Base-by-base conservation (phyloP, 2,329 filamentous ascomycete species). In the Aspergillus awamori region DNA sequence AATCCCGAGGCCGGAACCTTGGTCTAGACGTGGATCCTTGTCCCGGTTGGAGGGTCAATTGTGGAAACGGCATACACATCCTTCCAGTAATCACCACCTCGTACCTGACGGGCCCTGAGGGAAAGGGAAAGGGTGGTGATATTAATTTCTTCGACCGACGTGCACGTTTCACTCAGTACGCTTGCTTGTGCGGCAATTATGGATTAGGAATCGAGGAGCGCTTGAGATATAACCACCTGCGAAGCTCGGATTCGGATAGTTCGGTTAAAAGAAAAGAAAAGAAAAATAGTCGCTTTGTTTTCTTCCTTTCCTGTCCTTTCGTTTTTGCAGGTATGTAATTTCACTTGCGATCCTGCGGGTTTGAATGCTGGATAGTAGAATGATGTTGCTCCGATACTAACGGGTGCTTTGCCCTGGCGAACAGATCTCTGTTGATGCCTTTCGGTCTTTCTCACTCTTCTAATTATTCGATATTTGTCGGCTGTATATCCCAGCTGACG, bases 401-500 rank as follows among this genome's bases (percentile, higher is more conserved):
- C 15, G 39, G 17, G 38, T 22, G 6, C 4, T 8, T 47, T 26
- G n/a, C 26, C 33, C 30, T 24, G 20, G 5, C 22, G 41, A 24
- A 24, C 15, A 57, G 43, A 17, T 59, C 24, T 55, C 38, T 49
- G 59, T 60, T 39, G 53, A 59, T 65, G 59, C 54, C 53, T 63
- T 53, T 59, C 55, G 48, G 53, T 41, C 39, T 45, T 52, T 30
- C 8, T 47, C 24, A 38, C 47, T 48, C 60, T 53, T 53, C 45
- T 36, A 51, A 43, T 61, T 58, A 6, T 26, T 43, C 39, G 39
- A 30, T 49, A 38, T 36, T 60, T 60, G 66, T 69, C 64, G 57
- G 60, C 63, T 65, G 56, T 33, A 36, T 48, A 36, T 59, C 49
- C 54, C 67, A 61, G 63, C 58, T 63, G 66, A 69, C 65, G 63